Evolutionary conservation across 805 yeast species (phyloP).

Genomic region (Schizosaccharomyces japonicus): DNA sequence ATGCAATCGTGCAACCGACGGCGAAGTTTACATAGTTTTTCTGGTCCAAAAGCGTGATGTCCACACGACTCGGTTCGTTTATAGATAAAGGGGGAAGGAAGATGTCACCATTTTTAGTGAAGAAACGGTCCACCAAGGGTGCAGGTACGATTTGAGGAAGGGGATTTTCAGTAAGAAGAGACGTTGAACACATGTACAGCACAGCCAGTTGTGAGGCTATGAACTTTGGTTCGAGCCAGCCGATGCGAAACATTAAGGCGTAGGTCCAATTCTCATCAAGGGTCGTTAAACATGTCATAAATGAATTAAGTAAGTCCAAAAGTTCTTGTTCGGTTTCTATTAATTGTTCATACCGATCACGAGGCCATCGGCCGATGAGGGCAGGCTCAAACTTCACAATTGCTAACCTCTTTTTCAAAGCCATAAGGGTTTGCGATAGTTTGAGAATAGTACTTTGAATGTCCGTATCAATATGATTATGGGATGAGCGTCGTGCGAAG

Average conservation of each 20-base stretch:
- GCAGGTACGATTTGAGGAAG: slow-evolving; percentile 17
- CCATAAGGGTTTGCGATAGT: neutral
- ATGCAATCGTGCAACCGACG: slow-evolving; percentile 4
- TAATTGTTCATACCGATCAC: slow-evolving; percentile 14
- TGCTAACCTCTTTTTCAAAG: slow-evolving; percentile 1
- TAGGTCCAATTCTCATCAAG: slow-evolving; percentile 11
- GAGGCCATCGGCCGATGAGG: slow-evolving; percentile 16
- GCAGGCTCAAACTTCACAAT: slow-evolving; percentile 17
- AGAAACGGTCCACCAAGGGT: slow-evolving; percentile 5
- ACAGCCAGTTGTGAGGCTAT: slow-evolving; percentile 14
- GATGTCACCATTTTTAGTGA: neutral
- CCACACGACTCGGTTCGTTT: neutral
- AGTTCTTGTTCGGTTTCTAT: slow-evolving; percentile 13
- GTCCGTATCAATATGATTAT: neutral
- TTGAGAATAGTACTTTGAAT: neutral
- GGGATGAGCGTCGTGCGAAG: slow-evolving; percentile 11
- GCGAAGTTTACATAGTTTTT: neutral
- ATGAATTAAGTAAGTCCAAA: slow-evolving; percentile 12
- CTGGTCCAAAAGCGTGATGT: neutral
- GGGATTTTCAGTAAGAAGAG: slow-evolving; percentile 14
- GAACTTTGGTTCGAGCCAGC: slow-evolving; percentile 14
- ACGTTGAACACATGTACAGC: slow-evolving; percentile 15
- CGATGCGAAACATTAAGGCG: slow-evolving; percentile 11
- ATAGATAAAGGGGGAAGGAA: neutral
- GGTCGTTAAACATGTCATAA: slow-evolving; percentile 13